These are phyloP conservation scores for Stevia rebaudiana DNA, from an alignment of 140 eudicot genomes.

Conservation along the genomic window DNA sequence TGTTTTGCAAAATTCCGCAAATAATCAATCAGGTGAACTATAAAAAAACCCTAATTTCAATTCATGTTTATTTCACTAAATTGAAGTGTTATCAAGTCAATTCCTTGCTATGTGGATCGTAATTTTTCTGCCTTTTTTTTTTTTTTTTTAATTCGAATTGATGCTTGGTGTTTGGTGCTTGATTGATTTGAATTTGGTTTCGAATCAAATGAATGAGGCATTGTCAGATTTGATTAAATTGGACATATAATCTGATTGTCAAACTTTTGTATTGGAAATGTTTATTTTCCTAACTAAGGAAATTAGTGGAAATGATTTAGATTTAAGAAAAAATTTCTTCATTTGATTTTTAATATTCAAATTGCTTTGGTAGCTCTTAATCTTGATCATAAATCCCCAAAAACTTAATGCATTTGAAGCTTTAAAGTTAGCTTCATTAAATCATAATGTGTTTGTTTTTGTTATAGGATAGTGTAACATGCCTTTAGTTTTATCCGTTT, in stretches of 20 bases:
- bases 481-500: background rate
- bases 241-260: background rate
- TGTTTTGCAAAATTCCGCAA: background rate
- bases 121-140: background rate
- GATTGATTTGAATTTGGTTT: background rate
- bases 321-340: background rate
- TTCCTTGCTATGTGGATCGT: background rate
- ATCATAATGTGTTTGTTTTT: background rate
- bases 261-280: background rate
- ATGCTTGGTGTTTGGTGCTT: background rate
- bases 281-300: constrained; percentile 6
- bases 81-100: constrained; percentile 4
- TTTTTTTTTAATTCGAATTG: too few species aligned
- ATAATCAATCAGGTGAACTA: constrained; percentile 11
- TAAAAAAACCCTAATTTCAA: constrained; percentile 12
- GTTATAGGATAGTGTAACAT: background rate
- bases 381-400: constrained; percentile 3
- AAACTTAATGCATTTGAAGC: background rate
- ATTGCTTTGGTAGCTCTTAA: constrained; percentile 2
- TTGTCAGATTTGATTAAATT: too few species aligned
- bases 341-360: background rate
- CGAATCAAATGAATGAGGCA: background rate
- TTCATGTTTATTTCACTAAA: background rate
- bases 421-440: constrained; percentile 5
- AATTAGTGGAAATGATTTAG: background rate